phyloP scores from a whole-genome alignment of 1,284 basidiomycete genomes.

The Marasmius oreades region DNA sequence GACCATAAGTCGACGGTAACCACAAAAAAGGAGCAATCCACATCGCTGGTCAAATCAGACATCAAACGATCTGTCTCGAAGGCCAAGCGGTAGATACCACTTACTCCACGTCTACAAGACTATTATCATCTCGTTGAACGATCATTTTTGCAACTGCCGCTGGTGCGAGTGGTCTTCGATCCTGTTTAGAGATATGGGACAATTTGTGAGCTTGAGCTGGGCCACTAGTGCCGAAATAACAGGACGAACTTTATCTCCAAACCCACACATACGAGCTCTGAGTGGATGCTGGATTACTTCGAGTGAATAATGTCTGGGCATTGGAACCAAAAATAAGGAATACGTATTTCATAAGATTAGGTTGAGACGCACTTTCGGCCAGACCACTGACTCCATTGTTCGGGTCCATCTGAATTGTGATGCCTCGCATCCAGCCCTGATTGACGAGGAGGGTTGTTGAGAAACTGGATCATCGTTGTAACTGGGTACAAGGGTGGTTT shows the following conservation, averaged over 20 bases:
- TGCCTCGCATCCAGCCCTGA: constrained; percentile 28
- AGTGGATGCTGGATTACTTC: constrained; percentile 85
- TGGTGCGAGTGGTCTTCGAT: constrained; percentile 86
- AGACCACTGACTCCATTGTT: constrained; percentile 58
- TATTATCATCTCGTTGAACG: constrained; percentile 64
- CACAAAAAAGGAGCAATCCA: constrained; percentile 83
- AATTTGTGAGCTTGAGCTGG: constrained; percentile 1
- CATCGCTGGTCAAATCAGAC: constrained; percentile 50
- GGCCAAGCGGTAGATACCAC: constrained; percentile 25
- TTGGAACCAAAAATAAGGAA: constrained; percentile 7
- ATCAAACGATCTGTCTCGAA: constrained; percentile 11
- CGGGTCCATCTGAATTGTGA: constrained; percentile 31
- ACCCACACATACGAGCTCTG: constrained; percentile 89
- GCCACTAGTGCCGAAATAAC: neutral
- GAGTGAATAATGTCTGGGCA: constrained; percentile 69
- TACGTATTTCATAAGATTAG: constrained; percentile 12
- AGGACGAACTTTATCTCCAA: constrained; percentile 81
- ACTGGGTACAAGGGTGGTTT: neutral
- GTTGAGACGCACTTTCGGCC: constrained; percentile 48
- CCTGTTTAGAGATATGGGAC: constrained; percentile 41
- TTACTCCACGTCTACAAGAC: constrained; percentile 73
- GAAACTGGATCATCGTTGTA: constrained; percentile 58
- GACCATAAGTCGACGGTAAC: constrained; percentile 90
- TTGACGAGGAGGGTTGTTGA: constrained; percentile 33
- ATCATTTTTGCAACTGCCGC: constrained; percentile 84